Conservation (phyloP, 139 green algal species). For the Coccomyxa sp. region DNA sequence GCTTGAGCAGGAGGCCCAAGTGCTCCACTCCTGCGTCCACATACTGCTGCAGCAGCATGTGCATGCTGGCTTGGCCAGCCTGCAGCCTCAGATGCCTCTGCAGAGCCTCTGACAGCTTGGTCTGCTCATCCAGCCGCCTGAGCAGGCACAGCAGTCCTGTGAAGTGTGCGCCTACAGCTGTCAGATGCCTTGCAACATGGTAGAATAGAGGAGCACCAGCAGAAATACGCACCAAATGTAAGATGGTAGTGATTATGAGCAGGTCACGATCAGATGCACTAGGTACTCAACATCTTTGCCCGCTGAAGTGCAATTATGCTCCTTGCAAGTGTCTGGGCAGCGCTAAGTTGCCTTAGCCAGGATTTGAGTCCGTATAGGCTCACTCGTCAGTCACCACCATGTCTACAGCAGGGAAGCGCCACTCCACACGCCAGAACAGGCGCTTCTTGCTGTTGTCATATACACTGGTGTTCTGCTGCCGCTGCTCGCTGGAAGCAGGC, state of each 20-base stretch:
- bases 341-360: no score
- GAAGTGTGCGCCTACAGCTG: no score
- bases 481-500: conserved; percentile 45
- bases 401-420: conserved; percentile 37
- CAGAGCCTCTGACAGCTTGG: conserved; percentile 25
- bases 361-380: no score
- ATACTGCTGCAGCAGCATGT: conserved; percentile 25
- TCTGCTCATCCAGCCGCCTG: conserved; percentile 24
- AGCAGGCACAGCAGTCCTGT: no score
- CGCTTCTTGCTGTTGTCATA: conserved; percentile 43
- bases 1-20: conserved; percentile 9
- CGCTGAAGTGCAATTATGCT: no score
- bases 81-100: conserved; percentile 21
- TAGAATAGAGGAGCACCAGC: no score
- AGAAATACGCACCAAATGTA: no score
- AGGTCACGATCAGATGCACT: no score
- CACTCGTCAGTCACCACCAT: conserved; percentile 8
- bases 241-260: no score
- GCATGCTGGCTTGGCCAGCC: conserved; percentile 22
- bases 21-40: conserved; percentile 14
- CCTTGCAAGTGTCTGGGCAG: no score
- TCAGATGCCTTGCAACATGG: no score
- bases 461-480: conserved; percentile 45
- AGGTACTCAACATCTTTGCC: no score
- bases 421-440: conserved; percentile 60